Evolutionary conservation across 1,284 basidiomycete species (phyloP), one percentile per base, ranked within the genome.

Genomic region (Rhodotorula sp.): DNA sequence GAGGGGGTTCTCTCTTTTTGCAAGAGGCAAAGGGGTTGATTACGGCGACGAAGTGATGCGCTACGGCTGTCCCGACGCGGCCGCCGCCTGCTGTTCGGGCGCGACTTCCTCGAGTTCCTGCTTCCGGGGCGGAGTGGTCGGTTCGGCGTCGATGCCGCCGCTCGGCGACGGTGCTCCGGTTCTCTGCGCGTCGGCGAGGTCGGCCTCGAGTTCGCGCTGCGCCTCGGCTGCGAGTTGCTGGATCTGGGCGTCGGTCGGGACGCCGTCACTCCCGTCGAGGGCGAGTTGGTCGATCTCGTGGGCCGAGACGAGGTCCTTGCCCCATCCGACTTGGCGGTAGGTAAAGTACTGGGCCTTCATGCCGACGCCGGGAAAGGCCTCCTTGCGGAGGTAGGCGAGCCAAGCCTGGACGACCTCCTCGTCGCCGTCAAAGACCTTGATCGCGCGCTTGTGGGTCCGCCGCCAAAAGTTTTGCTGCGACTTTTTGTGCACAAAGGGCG

Each of bases 401-500:
- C 90, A 96, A 67, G 88, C 84, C 62, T 92, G 88, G 10, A 99
- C 85, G 3, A 92, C 89, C 74, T 89, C 87, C 2, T 87, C 84
- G 78, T 94, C 86, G 16, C 93, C 87, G 81, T 99, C 95, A 85
- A 87, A 98, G 1, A 94, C 90, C 83, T 95, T 95, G 83, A 99
- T 88, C 31, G 86, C 87, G 21, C 95, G 86, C 78, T 90, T 91
- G 80, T 96, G 91, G 67, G 91, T 90, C 78, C 85, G 86, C 47
- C 92, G 84, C 82, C 93, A 90, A 81, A 97, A 99, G 83, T 98
- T 98, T 84, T 99, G 94, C 83, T 97, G 94, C 29, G 87, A 85
- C 83, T 97, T 97, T 81, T 99, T 99, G 83, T 96, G 90, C 14
- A 89, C 90, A 81, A 98, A 98, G 5, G 95, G 94, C 5, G 88